Evolutionary conservation across 2,329 filamentous ascomycete genomes (phyloP).

Genomic region (Calonectria fujianensis): DNA sequence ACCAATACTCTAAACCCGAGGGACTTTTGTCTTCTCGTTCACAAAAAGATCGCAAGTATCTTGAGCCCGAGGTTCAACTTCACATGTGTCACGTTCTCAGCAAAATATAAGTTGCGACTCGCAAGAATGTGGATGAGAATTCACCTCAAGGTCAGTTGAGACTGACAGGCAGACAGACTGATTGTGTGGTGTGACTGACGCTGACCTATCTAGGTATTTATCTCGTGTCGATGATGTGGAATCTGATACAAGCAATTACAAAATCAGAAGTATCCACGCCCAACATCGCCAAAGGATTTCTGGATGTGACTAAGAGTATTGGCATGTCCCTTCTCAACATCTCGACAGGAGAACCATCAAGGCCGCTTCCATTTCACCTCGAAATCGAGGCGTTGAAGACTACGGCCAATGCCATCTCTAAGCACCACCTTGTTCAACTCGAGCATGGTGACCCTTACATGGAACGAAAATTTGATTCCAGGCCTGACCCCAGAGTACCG

Average conservation of each 20-base stretch:
- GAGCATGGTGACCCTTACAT: conserved; percentile 82
- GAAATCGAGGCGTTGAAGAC: background rate
- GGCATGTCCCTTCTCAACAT: conserved; percentile 35
- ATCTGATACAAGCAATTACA: conserved; percentile 47
- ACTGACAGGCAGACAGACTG: background rate
- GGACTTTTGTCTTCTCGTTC: conserved; percentile 67
- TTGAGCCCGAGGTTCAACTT: conserved; percentile 60
- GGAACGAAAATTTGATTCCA: conserved; percentile 83
- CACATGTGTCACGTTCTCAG: conserved; percentile 61
- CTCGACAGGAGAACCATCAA: conserved; percentile 4
- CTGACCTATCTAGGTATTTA: conserved; percentile 45
- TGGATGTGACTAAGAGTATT: conserved; percentile 39
- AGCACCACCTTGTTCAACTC: conserved; percentile 74
- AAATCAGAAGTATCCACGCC: conserved; percentile 40
- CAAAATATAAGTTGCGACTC: conserved; percentile 41
- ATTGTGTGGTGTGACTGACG: background rate
- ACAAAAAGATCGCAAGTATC: conserved; percentile 52
- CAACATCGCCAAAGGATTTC: conserved; percentile 37
- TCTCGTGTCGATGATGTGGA: conserved; percentile 52
- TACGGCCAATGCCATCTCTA: background rate
- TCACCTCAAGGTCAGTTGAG: conserved; percentile 31
- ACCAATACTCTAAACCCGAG: conserved; percentile 68
- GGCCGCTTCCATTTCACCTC: conserved; percentile 38
- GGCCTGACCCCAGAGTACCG: conserved; percentile 78
- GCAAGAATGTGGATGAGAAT: background rate